These are phyloP conservation scores for Gossypium trilobum DNA, from an alignment of 441 rosid genomes.

Conservation along the genomic window DNA sequence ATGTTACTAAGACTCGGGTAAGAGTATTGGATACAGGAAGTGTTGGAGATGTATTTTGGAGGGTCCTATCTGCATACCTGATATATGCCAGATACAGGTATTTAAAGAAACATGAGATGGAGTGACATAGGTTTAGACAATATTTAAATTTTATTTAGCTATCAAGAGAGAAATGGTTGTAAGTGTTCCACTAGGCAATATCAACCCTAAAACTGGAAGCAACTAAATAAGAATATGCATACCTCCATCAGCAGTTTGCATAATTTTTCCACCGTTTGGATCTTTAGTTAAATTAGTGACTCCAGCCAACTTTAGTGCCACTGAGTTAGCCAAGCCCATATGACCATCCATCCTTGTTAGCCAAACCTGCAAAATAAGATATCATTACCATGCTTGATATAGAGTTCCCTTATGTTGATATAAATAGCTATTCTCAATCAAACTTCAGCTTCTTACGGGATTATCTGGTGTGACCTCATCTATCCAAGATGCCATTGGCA, in stretches of 20 bases:
- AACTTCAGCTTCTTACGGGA: conserved; percentile 47
- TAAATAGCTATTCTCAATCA: conserved; percentile 4
- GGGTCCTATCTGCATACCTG: not conserved
- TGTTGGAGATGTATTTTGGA: not conserved
- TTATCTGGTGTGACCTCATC: conserved; percentile 58
- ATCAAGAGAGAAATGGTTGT: not conserved
- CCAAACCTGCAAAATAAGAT: conserved; percentile 50
- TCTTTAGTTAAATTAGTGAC: conserved; percentile 44
- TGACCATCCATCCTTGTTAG: conserved; percentile 84
- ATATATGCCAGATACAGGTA: not conserved
- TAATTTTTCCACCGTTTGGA: conserved; percentile 68
- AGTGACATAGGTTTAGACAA: not conserved
- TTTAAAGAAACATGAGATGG: not conserved
- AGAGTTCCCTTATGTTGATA: not conserved
- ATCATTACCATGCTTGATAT: conserved; percentile 3
- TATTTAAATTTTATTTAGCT: not conserved
- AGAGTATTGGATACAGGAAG: not conserved
- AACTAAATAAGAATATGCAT: conserved; percentile 1
- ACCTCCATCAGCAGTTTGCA: conserved; percentile 58
- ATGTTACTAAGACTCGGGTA: not conserved
- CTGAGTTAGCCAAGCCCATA: conserved; percentile 78
- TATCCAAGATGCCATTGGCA: conserved; percentile 69
- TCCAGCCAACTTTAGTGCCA: conserved; percentile 58
- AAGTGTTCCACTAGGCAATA: not conserved
- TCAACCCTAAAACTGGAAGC: not conserved